Evolutionary conservation across 805 yeast genomes (phyloP).

Genomic region (Lipomyces oligophaga): DNA sequence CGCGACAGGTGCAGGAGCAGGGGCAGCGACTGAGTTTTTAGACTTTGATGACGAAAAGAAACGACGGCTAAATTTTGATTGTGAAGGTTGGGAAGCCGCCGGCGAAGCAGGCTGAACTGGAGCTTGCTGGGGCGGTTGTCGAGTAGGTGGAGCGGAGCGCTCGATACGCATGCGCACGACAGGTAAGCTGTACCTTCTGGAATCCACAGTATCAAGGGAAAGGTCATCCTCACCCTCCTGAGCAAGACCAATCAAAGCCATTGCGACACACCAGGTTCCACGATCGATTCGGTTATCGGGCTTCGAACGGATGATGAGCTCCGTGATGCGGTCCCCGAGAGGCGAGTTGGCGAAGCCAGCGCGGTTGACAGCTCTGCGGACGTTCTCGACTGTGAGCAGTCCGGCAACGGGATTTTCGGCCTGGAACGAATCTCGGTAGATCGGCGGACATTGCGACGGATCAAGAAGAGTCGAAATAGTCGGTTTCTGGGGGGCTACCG

Average conservation of each 20-base stretch:
- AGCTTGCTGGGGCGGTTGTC: constrained; percentile 2
- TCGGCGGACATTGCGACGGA: constrained; percentile 20
- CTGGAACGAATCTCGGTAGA: constrained; percentile 27
- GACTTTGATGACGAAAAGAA: constrained; percentile 3
- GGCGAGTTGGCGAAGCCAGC: constrained; percentile 20
- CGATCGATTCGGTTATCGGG: constrained; percentile 30
- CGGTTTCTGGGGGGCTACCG: too few species aligned
- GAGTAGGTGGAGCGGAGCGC: constrained; percentile 2
- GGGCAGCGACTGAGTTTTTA: neutral
- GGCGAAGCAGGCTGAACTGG: constrained; percentile 4
- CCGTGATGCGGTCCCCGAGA: constrained; percentile 16
- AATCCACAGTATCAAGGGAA: constrained; percentile 33
- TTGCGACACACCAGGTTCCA: constrained; percentile 35
- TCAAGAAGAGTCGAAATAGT: constrained; percentile 26
- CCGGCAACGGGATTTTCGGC: constrained; percentile 29
- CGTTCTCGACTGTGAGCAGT: constrained; percentile 17
- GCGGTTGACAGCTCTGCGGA: constrained; percentile 25
- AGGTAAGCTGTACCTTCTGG: constrained; percentile 18
- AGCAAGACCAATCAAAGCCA: constrained; percentile 38
- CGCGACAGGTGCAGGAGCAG: neutral
- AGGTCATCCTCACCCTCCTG: constrained; percentile 36
- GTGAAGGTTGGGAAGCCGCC: too few species aligned
- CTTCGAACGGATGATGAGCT: constrained; percentile 22
- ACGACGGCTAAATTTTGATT: constrained; percentile 5
- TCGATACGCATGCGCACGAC: constrained; percentile 8